Evolutionary conservation across 768 basidiomycete species (phyloP).

Genomic region (Dentipellis fragilis): DNA sequence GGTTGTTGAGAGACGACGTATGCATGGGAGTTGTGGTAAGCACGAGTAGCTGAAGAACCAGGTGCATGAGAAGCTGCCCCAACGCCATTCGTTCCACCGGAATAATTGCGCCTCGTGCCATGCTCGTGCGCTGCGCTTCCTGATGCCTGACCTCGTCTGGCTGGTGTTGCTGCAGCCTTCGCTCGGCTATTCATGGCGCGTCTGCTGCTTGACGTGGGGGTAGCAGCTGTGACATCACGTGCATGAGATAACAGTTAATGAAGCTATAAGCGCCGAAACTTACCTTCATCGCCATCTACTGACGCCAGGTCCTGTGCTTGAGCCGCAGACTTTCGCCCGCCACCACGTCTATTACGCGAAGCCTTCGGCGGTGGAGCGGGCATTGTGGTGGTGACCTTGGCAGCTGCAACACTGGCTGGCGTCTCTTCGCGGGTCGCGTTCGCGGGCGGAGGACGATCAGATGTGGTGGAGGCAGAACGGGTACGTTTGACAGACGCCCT

Average conservation of each 20-base stretch:
- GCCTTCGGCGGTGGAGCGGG: constrained; percentile 16
- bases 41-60: constrained; percentile 34
- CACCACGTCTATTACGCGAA: constrained; percentile 21
- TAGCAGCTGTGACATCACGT: constrained; percentile 20
- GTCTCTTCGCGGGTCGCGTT: constrained; percentile 34
- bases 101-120: constrained; percentile 38
- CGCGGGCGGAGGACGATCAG: constrained; percentile 41
- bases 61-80: constrained; percentile 22
- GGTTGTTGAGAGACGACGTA: constrained; percentile 74
- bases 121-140: constrained; percentile 32
- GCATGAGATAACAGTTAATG: constrained; percentile 18
- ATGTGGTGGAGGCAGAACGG: constrained; percentile 63
- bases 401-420: constrained; percentile 17
- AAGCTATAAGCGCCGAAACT: constrained; percentile 10
- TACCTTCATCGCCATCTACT: constrained; percentile 60
- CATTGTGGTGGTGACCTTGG: constrained; percentile 13
- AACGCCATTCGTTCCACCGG: constrained; percentile 23
- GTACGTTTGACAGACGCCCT: constrained; percentile 61
- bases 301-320: constrained; percentile 21
- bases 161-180: constrained; percentile 25
- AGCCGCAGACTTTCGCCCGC: constrained; percentile 19
- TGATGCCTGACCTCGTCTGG: constrained; percentile 13
- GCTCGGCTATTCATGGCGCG: constrained; percentile 36
- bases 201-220: constrained; percentile 19
- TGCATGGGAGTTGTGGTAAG: constrained; percentile 72